Evolutionary conservation across 2,329 filamentous ascomycete genomes (phyloP), one percentile per base, ranked within the genome.

Genomic region (Fusarium mundagurra): DNA sequence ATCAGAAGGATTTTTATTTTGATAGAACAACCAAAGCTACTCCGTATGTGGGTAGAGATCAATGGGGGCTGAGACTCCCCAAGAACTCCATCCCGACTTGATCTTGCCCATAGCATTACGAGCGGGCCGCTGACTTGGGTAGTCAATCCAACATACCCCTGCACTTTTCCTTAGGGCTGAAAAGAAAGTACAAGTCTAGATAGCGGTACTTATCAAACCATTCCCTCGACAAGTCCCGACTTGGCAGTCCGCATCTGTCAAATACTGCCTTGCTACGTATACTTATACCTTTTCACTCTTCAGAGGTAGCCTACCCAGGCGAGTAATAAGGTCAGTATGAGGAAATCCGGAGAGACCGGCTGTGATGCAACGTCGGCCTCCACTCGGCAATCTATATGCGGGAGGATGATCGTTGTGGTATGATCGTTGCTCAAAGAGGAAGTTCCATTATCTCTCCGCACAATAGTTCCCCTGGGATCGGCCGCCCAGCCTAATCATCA

Each of bases 401-500:
- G 41, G 34, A n/a, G n/a, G 51, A 41, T 29, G 51, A 55, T 55
- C 51, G 11, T n/a, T 12, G 31, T 48, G 41, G 55, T 29, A 13
- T 59, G 55, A 27, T 59, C 24, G 20, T 36, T 22, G 24, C 55
- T 50, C 41, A 50, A 59, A 48, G 31, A 34, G 41, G 55, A 59
- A 59, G 55, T 50, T 59, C 55, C n/a, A 36, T 59, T n/a, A 4
- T n/a, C 39, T 27, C 39, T 36, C 41, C 16, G 7, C 18, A 17
- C n/a, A 48, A 58, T 58, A 33, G 29, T 48, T 27, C 41, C 29
- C 27, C 55, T 36, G 20, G 55, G 55, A n/a, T 59, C 55, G 55
- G 55, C 41, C 55, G 55, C 55, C n/a, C n/a, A 50, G 55, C 31
- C 31, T 29, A 24, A 36, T 29, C 8, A 29, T 29, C 43, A 44